Base-by-base conservation (phyloP, 495 filamentous ascomycete species). In the Hypoxylon intermedium region DNA sequence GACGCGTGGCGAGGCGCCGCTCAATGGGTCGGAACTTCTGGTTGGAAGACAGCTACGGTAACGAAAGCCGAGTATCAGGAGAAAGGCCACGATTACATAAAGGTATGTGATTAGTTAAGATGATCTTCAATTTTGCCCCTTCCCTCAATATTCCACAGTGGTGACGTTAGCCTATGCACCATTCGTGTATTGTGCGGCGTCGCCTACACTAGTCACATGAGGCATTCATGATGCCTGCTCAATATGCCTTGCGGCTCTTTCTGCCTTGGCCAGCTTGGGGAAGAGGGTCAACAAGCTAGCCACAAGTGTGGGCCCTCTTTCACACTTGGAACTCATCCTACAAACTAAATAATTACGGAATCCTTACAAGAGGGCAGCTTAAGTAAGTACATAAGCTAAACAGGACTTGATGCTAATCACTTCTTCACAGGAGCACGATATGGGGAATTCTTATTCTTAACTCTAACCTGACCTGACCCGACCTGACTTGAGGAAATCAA, bases 1-100 rank as follows among this genome's bases (percentile, higher is more conserved):
- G 94, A 98, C 79, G 89, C 93, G 0, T 98, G 93, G 93, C 89
- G 82, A 69, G 93, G 93, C 18, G 93, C 93, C 0, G 93, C 93
- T 23, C 82, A 85, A 56, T 98, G 93, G 92, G 82, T 79, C 33
- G 73, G 74, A 3, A 76, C 77, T 0, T 34, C 66, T 2, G 73
- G 77, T 43, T 82, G 79, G 77, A 82, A 75, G 50, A 55, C 61
- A 45, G 77, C 77, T 5, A 72, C 65, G 28, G 75, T 96, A 21
- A 87, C 86, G 28, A 84, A 84, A 47, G 85, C 89, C 68, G 90
- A 94, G 69, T 96, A 91, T 70, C 65, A 85, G 54, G 91, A 96
- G 75, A 94, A 91, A 76, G 91, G 91, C 1, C 82, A 83, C 34
- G 90, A 95, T 58, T 94, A 95, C 72, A 74, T 94, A 54, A 94